Conservation (phyloP, 495 filamentous ascomycete genomes). For the Xylaria acuta region DNA sequence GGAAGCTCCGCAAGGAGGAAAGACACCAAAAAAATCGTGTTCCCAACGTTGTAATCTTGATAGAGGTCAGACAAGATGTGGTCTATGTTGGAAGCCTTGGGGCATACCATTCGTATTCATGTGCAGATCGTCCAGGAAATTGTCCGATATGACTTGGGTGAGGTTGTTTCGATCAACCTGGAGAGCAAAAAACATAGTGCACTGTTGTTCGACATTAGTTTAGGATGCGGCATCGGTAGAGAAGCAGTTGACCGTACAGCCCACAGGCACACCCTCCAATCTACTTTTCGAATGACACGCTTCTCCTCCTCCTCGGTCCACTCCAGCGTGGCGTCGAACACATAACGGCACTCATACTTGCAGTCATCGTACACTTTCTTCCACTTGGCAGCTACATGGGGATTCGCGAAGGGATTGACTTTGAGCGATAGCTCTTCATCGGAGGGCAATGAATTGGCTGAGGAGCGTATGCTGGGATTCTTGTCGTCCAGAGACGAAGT, state of each 20-base stretch:
- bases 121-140: conserved; percentile 59
- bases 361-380: conserved; percentile 40
- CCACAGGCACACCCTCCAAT: conserved; percentile 59
- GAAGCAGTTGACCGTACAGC: conserved; percentile 44
- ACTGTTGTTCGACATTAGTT: conserved; percentile 32
- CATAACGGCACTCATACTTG: conserved; percentile 55
- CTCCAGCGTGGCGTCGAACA: conserved; percentile 57
- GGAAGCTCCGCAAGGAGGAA: conserved; percentile 76
- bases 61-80: background rate
- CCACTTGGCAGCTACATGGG: conserved; percentile 38
- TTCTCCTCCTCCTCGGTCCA: conserved; percentile 64
- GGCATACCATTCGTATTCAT: conserved; percentile 58
- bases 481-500: conserved; percentile 12
- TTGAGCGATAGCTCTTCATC: conserved; percentile 19
- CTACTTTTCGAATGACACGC: conserved; percentile 56
- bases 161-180: conserved; percentile 66
- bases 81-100: conserved; percentile 18
- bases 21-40: conserved; percentile 72
- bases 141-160: conserved; percentile 61
- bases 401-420: conserved; percentile 44
- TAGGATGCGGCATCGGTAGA: conserved; percentile 1
- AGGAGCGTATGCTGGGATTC: background rate
- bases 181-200: conserved; percentile 61
- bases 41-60: conserved; percentile 71
- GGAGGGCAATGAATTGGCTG: conserved; percentile 9